phyloP scores from a whole-genome alignment of 805 yeast genomes.

The Helenozyma rhizophorensis region DNA sequence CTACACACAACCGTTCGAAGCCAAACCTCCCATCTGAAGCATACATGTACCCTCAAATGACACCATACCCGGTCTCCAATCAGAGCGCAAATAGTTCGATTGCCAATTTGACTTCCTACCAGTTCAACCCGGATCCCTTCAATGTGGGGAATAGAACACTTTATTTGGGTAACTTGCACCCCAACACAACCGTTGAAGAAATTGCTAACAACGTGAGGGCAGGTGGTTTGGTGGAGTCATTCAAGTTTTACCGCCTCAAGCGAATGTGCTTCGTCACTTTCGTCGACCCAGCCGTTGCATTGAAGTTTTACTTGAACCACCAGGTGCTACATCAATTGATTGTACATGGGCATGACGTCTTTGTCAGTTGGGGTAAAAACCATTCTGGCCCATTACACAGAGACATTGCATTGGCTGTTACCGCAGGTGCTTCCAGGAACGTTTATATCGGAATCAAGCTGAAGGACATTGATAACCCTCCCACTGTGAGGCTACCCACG shows the following conservation, averaged over 20 bases:
- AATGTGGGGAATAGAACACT: slow-evolving; percentile 60
- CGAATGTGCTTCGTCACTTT: slow-evolving; percentile 68
- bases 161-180: slow-evolving; percentile 63
- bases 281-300: slow-evolving; percentile 59
- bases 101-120: slow-evolving; percentile 4
- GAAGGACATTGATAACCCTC: slow-evolving; percentile 10
- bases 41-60: neutral
- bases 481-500: slow-evolving; percentile 24
- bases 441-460: slow-evolving; percentile 62
- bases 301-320: slow-evolving; percentile 59
- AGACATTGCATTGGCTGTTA: slow-evolving; percentile 56
- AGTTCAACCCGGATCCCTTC: slow-evolving; percentile 24
- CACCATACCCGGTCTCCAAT: neutral
- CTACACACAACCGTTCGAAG: neutral
- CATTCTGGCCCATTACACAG: slow-evolving; percentile 60
- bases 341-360: slow-evolving; percentile 57
- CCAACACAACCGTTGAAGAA: slow-evolving; percentile 63
- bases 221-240: slow-evolving; percentile 64
- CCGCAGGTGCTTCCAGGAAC: slow-evolving; percentile 74
- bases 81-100: slow-evolving; percentile 1
- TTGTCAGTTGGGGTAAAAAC: slow-evolving; percentile 68
- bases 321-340: slow-evolving; percentile 53
- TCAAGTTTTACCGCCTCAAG: slow-evolving; percentile 49
- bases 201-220: slow-evolving; percentile 71
- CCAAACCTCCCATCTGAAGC: slow-evolving; percentile 4